These are phyloP conservation scores for Termitomyces sp. DNA, from an alignment of 768 basidiomycete species.

Conservation along the genomic window DNA sequence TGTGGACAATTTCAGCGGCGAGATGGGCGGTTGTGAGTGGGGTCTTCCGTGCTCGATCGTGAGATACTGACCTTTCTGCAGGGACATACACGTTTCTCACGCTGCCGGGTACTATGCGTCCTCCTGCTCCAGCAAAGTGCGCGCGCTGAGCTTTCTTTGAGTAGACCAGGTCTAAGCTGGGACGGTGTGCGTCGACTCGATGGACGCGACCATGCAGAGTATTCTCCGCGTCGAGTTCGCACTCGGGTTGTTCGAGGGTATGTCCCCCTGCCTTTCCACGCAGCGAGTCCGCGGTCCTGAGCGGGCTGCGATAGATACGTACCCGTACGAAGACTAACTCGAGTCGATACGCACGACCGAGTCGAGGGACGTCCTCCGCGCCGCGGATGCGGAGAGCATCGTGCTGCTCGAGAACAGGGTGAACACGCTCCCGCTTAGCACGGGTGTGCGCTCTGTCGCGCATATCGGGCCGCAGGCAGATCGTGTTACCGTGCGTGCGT, in stretches of 20 bases:
- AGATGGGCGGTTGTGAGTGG: constrained; percentile 56
- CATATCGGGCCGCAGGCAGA: constrained; percentile 60
- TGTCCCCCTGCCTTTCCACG: constrained; percentile 7
- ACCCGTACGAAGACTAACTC: constrained; percentile 56
- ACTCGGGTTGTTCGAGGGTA: constrained; percentile 64
- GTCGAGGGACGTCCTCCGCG: constrained; percentile 43
- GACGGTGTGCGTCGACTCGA: constrained; percentile 41
- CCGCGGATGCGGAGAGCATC: constrained; percentile 56
- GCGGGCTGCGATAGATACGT: constrained; percentile 40
- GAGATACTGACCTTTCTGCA: constrained; percentile 1
- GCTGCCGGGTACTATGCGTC: constrained; percentile 52
- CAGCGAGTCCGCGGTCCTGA: not conserved
- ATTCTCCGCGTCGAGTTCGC: constrained; percentile 56
- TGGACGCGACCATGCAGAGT: constrained; percentile 51
- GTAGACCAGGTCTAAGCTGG: constrained; percentile 58
- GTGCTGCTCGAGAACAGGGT: constrained; percentile 56
- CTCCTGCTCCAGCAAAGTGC: too few species aligned
- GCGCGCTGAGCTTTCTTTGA: too few species aligned
- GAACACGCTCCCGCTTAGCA: constrained; percentile 49
- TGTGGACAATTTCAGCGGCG: constrained; percentile 49
- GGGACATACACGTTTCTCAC: constrained; percentile 58
- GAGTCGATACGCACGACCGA: constrained; percentile 49
- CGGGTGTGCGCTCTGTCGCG: constrained; percentile 44
- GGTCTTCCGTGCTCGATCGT: not conserved
- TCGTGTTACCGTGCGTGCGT: constrained; percentile 48